phyloP scores from a whole-genome alignment of 345 rosid species.

The Anastatica hierochuntica region DNA sequence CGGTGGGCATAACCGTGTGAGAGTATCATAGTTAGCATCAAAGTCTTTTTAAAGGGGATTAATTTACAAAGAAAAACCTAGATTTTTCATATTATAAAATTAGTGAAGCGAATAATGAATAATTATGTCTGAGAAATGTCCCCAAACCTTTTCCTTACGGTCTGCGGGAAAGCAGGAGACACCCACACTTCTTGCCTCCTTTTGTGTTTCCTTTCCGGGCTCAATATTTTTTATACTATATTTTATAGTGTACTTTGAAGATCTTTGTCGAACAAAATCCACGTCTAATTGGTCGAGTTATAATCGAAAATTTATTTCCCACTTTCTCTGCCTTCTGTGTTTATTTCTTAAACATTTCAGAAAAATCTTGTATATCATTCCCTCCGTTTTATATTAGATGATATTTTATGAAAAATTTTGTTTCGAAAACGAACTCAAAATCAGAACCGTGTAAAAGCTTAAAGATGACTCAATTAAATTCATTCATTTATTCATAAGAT shows the following conservation, averaged over 20 bases:
- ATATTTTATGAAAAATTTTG: too few relatives aligned
- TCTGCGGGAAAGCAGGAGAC: constrained; percentile 30
- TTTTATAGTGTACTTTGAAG: constrained; percentile 19
- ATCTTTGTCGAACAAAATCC: constrained; percentile 25
- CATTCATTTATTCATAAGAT: too few relatives aligned
- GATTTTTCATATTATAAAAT: neutral
- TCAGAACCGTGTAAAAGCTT: too few relatives aligned
- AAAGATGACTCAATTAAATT: too few relatives aligned
- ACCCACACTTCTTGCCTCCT: constrained; percentile 23
- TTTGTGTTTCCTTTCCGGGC: neutral
- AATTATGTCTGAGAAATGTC: constrained; percentile 20
- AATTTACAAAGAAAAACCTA: neutral
- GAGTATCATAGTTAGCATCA: too few relatives aligned
- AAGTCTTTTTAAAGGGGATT: too few relatives aligned
- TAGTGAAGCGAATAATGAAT: neutral
- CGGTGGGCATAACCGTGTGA: too few relatives aligned
- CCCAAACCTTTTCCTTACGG: constrained; percentile 16
- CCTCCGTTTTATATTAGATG: too few relatives aligned
- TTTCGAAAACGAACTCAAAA: too few relatives aligned
- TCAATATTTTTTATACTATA: neutral
- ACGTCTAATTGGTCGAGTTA: neutral
- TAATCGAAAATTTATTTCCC: neutral
- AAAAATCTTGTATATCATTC: too few relatives aligned
- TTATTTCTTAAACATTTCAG: too few relatives aligned
- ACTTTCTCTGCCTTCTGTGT: too few relatives aligned